Base-by-base conservation (phyloP, 1,284 basidiomycete genomes). In the Ceratorhiza oryzae-sativae region DNA sequence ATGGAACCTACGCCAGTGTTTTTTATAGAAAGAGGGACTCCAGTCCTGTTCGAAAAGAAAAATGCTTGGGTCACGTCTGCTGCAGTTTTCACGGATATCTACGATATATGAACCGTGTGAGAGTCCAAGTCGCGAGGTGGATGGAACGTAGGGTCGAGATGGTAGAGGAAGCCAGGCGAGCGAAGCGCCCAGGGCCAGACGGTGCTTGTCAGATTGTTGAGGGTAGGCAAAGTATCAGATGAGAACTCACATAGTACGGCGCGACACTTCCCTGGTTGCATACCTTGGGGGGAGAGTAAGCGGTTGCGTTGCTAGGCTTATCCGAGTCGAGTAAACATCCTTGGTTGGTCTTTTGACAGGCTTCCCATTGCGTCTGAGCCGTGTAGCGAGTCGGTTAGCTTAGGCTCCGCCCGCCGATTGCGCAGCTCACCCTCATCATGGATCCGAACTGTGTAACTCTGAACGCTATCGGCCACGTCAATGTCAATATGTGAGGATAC, bases 21-120 rank as follows among this genome's bases (percentile, higher is more conserved):
- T 74, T 85, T 85, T 30, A 86, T 78, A 4, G 83, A 81, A 32
- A 86, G 73, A 12, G 83, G 83, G 12, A 84, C 77, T 18, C 78
- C 76, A 2, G 81, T 82, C 30, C 76, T 74, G 72, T 77, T 80
- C 2, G 82, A 79, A 73, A 86, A 86, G 4, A 72, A 75, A 53
- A 83, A 83, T 0, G 83, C 84, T 8, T 81, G 81, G 12, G 77
- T 75, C 2, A 86, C 81, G 73, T 86, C 85, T 41, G 79, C 71
- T 18, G 80, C 73, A 4, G 72, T 73, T 2, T 76, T 76, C 2
- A 85, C 82, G 74, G 86, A 82, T 72, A 86, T 82, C 85, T 86
- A 48, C 13, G 36, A 6, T 6, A 39, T 39, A 39, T 6, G 36
- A 39, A 39, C 36, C n/a, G 36, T 13, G 36, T 39, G 36, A 13